phyloP scores from a whole-genome alignment of 2,329 filamentous ascomycete genomes.

The Cladophialophora psammophila region DNA sequence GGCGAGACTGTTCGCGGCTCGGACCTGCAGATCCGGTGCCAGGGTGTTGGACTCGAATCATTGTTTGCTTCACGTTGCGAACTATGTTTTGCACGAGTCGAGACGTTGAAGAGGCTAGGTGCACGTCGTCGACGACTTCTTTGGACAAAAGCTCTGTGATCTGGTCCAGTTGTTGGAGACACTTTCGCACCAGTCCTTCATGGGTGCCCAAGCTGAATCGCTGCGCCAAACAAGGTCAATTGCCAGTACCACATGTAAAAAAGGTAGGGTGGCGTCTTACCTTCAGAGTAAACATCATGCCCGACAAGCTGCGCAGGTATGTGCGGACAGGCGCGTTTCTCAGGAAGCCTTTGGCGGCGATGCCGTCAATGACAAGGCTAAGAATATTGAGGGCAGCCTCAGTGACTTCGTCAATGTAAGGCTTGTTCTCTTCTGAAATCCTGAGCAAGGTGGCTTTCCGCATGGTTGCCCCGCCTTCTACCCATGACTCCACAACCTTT shows the following conservation, averaged over 20 bases:
- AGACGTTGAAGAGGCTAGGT: constrained; percentile 68
- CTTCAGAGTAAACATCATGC: constrained; percentile 71
- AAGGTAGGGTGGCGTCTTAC: constrained; percentile 43
- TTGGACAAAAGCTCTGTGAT: constrained; percentile 66
- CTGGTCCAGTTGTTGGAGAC: constrained; percentile 64
- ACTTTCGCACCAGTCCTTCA: constrained; percentile 67
- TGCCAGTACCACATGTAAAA: not conserved
- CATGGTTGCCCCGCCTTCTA: constrained; percentile 34
- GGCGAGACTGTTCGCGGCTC: constrained; percentile 48
- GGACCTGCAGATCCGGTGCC: constrained; percentile 43
- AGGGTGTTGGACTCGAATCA: constrained; percentile 40
- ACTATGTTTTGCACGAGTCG: constrained; percentile 66
- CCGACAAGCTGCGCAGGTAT: constrained; percentile 69
- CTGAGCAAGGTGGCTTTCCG: constrained; percentile 33
- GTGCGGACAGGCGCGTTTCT: constrained; percentile 69
- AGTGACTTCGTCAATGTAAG: constrained; percentile 68
- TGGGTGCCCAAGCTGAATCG: constrained; percentile 70
- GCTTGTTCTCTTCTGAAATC: constrained; percentile 58
- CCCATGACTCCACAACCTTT: constrained; percentile 77
- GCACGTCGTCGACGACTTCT: constrained; percentile 70
- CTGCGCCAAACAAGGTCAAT: constrained; percentile 43
- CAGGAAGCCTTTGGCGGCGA: constrained; percentile 65
- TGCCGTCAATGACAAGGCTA: constrained; percentile 64
- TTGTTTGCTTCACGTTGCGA: constrained; percentile 37
- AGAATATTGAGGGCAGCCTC: constrained; percentile 68